A percentile compares a stretch with the other conserved stretches of the same genome.
phyloP scores from a whole-genome alignment of 1,284 basidiomycete species.

The Inonotus obliquus region DNA sequence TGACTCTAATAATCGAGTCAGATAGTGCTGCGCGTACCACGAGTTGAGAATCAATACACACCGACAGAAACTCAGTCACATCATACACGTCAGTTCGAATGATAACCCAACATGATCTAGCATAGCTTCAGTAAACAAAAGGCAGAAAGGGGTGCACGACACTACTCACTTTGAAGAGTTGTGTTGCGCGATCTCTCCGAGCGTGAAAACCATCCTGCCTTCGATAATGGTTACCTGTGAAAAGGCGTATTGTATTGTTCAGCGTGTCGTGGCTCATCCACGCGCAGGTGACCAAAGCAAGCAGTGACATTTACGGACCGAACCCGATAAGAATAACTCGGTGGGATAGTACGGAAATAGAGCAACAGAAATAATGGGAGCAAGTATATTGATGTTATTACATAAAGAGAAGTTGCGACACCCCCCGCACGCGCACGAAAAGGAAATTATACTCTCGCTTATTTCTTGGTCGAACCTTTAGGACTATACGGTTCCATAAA shows the following conservation, averaged over 20 bases:
- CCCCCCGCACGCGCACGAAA: too few relatives aligned
- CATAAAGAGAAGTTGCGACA: background rate
- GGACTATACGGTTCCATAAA: too few relatives aligned
- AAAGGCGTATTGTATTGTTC: too few relatives aligned
- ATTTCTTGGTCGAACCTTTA: too few relatives aligned
- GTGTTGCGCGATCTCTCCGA: conserved; percentile 48
- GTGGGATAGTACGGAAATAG: background rate
- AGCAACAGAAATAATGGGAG: background rate
- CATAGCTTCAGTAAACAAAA: background rate
- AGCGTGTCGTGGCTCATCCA: background rate
- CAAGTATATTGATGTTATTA: background rate
- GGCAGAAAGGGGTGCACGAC: conserved; percentile 4
- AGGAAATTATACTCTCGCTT: too few relatives aligned
- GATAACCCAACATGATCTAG: conserved; percentile 80
- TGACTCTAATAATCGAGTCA: conserved; percentile 49
- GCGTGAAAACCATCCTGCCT: conserved; percentile 25
- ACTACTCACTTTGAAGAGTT: conserved; percentile 43
- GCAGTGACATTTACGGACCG: background rate
- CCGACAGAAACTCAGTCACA: conserved; percentile 80
- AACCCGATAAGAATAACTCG: background rate
- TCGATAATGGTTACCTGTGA: background rate
- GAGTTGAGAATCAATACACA: conserved; percentile 26
- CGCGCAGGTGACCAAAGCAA: background rate
- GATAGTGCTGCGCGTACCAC: background rate
- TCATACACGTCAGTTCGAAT: conserved; percentile 75